Conservation (phyloP, 768 basidiomycete species). For the Rhodotorula paludigena region DNA sequence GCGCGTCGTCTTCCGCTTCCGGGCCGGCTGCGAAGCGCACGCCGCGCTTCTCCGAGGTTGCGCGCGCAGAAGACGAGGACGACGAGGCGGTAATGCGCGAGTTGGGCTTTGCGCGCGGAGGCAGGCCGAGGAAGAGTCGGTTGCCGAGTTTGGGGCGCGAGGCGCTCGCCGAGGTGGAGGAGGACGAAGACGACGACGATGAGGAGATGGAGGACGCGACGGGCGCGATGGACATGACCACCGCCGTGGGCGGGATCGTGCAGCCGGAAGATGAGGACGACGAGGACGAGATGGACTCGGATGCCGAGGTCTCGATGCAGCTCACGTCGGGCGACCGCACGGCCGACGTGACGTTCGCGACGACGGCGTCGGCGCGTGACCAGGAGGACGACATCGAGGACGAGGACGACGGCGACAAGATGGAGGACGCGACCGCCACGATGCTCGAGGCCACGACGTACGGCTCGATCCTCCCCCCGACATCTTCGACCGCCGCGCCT, state of each 20-base stretch:
- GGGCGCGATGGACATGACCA: constrained; percentile 29
- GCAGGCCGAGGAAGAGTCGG: constrained; percentile 24
- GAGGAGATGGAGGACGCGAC: constrained; percentile 18
- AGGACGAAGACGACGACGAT: constrained; percentile 15
- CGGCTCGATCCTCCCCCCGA: constrained; percentile 15
- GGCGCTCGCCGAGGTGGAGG: constrained; percentile 7
- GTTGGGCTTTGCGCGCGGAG: constrained; percentile 27
- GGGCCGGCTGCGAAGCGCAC: not conserved
- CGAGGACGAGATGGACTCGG: constrained; percentile 37
- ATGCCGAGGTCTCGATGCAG: constrained; percentile 34
- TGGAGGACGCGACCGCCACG: constrained; percentile 12
- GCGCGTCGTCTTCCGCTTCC: not conserved
- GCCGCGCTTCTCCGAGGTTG: constrained; percentile 26
- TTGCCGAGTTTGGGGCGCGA: no score
- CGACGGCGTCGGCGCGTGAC: not conserved
- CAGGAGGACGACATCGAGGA: not conserved
- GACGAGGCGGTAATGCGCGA: constrained; percentile 30
- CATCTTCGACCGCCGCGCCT: not conserved
- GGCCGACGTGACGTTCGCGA: constrained; percentile 14
- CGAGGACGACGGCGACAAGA: not conserved
- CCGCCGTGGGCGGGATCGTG: constrained; percentile 23
- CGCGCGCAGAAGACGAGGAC: constrained; percentile 32
- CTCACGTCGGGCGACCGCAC: constrained; percentile 21
- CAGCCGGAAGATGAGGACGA: constrained; percentile 6
- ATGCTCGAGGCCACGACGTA: constrained; percentile 37